Evolutionary conservation across 73 alveolate species (phyloP).

Genomic region (Uronychia setigera): DNA sequence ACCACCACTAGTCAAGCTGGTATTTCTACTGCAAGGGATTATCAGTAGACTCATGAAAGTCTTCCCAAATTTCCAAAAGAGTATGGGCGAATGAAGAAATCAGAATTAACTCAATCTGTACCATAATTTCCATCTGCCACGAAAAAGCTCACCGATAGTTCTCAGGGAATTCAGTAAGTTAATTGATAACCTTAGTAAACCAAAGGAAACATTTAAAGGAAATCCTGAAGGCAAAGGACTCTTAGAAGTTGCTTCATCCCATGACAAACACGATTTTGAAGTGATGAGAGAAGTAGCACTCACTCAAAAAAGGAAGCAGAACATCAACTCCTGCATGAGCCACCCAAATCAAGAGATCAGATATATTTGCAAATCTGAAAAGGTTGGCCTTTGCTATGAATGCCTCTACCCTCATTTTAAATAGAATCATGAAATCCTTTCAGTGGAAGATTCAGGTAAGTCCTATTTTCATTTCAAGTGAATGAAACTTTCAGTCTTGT

Average conservation of each 20-base stretch:
- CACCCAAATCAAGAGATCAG: neutral
- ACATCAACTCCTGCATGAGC: neutral
- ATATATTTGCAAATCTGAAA: neutral
- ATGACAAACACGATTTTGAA: neutral
- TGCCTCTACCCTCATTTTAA: slow-evolving; percentile 9
- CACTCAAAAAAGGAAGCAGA: neutral
- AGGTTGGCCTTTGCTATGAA: slow-evolving; percentile 1
- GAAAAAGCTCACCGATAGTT: too few species aligned
- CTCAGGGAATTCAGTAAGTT: too few species aligned
- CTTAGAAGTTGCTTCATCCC: neutral
- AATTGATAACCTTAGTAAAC: too few species aligned
- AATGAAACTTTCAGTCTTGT: neutral
- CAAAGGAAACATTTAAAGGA: neutral
- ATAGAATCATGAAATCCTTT: neutral
- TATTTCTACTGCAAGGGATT: too few species aligned
- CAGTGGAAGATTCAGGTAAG: neutral
- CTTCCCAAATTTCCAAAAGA: too few species aligned
- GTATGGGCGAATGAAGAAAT: too few species aligned
- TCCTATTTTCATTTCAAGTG: neutral
- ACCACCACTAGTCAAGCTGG: too few species aligned
- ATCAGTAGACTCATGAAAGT: too few species aligned
- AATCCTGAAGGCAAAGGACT: neutral
- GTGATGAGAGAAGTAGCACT: neutral
- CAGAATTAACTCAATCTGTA: too few species aligned
- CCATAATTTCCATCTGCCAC: too few species aligned